Base-by-base conservation (phyloP, 192 early-diverging fungal species). In the Piromyces finnis region DNA sequence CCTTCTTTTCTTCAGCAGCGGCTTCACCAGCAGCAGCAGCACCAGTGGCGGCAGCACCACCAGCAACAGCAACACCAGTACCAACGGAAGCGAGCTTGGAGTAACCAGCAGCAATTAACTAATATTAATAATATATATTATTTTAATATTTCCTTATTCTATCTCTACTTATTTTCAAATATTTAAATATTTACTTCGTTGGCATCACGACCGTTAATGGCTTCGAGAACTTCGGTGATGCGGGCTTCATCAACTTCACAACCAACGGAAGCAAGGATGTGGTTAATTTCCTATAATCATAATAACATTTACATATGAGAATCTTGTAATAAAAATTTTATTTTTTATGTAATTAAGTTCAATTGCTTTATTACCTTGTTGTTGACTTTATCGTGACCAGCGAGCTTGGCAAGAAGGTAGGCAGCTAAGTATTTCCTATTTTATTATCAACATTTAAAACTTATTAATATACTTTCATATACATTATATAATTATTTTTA, bases 31-130 rank as follows among this genome's bases (percentile, higher is more conserved):
- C 91, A 82, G 82, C 92, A 79, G 83, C 90, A 82, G 88, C 93
- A 81, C 89, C 93, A 80, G 89, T 88, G 79, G 87, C 88, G 79
- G 87, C 89, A 83, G 85, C 87, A 83, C 81, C 88, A 86, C 89
- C 84, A 77, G 90, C 84, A 84, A 87, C 93, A 86, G 89, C 94
- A 88, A 94, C 96, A 89, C 94, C 97, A 81, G 96, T 80, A 84
- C 96, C 96, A 81, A 99, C 92, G 83, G 96, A 94, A 79, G 96
- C 88, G 80, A 99, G 91, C 93, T 99, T 99, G 83, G 88, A 85
- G 86, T 88, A 84, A 84, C 97, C 97, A 86, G 94, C 95, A 84
- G 91, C 92, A 82, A 98, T 95, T 85, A 99, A 85, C 94, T 94
- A n/a, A n/a, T n/a, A n/a, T n/a, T n/a, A n/a, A n/a, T n/a, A n/a